Base-by-base conservation (phyloP, 345 rosid genomes). In the Brassica napus region DNA sequence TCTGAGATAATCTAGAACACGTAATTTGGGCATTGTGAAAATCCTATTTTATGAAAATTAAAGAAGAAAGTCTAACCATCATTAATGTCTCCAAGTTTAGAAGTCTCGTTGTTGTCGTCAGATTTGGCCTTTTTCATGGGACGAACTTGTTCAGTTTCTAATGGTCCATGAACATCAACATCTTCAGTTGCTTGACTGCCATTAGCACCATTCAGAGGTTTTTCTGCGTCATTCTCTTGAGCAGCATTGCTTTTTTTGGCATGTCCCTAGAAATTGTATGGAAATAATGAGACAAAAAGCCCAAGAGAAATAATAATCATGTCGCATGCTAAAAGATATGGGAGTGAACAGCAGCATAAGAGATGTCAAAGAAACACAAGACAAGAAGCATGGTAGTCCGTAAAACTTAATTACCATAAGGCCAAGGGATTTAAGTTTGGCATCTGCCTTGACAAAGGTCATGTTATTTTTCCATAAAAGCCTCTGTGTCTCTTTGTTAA, bases 381-480 rank as follows among this genome's bases (percentile, higher is more conserved):
- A 26, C 30, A 10, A 23, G 12, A 34, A 80, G 2, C 42, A 64
- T 5, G 64, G 34, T 15, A 24, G 47, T 15, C 21, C 12, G 73
- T 10, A 54, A 0, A 8, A 32, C 88, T 76, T 90, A 21, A 21
- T 21, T 23, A 92, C 98, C 93, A 76, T 24, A 30, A 95, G 92
- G 58, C 94, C 98, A 35, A 91, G 90, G 72, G 87, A 82, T 78
- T 87, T 84, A 32, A 95, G 89, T 68, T 77, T 82, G 11, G 86
- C 88, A 79, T 95, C 98, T 16, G 99, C 90, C 58, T 90, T 95
- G 3, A 0, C 24, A 23, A 23, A 23, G 24, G 24, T 23, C 24
- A 23, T 23, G 77, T 88, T 95, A 65, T 88, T 90, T 74, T 93
- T 95, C 97, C 99, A 95, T 54, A 93, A 68, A 79, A 91, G 96